phyloP scores from a whole-genome alignment of 345 rosid genomes.

The Litchi chinensis region DNA sequence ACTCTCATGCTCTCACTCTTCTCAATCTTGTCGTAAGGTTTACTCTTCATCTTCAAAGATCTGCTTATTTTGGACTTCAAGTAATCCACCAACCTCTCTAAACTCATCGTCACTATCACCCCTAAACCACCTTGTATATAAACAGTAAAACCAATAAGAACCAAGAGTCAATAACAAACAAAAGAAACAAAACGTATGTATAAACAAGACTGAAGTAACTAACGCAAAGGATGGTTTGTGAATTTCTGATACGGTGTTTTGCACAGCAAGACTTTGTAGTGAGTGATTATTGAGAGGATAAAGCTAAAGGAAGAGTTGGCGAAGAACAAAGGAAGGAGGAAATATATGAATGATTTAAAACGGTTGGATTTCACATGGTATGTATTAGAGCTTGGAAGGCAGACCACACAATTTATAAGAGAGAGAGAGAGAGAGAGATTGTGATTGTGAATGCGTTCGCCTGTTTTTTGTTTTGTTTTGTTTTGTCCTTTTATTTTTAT shows the following conservation, averaged over 20 bases:
- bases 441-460: no score
- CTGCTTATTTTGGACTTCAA: slow-evolving; percentile 66
- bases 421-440: not conserved
- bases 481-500: no score
- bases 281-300: no score
- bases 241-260: no score
- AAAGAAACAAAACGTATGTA: not conserved
- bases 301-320: no score
- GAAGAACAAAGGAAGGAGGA: slow-evolving; percentile 14
- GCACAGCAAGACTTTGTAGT: no score
- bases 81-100: slow-evolving; percentile 52
- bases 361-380: slow-evolving; percentile 1
- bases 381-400: slow-evolving; percentile 28
- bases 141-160: not conserved
- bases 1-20: slow-evolving; percentile 96
- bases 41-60: slow-evolving; percentile 55
- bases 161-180: not conserved
- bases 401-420: slow-evolving; percentile 26
- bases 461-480: no score
- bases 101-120: slow-evolving; percentile 48
- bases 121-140: not conserved
- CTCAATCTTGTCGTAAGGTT: slow-evolving; percentile 73
- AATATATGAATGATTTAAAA: slow-evolving; percentile 22
- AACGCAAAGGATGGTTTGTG: not conserved
- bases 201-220: not conserved